Percentiles rank a stretch among this genome's conserved stretches.
These are phyloP conservation scores for Coffea eugenioides DNA, from an alignment of 257 asterid genomes.

Conservation along the genomic window DNA sequence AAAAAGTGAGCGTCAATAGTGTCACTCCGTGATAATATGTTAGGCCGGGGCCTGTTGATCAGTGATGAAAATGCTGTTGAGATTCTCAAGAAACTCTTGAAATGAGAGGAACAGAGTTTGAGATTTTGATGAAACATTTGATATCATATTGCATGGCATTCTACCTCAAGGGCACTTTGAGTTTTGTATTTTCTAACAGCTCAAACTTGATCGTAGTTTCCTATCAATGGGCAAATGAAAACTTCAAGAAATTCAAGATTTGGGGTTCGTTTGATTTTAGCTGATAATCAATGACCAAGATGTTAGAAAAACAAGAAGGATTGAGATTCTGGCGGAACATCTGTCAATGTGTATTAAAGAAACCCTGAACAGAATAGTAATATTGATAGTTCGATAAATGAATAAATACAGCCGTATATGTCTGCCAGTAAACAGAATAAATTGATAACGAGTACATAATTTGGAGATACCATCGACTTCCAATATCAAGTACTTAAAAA, in stretches of 20 bases:
- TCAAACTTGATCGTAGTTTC: not conserved
- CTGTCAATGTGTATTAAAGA: not conserved
- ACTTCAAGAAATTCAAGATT: not conserved
- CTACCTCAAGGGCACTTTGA: not conserved
- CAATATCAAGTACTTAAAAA: not conserved
- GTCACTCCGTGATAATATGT: not conserved
- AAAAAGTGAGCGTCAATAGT: no score
- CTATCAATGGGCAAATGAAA: not conserved
- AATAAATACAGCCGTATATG: not conserved
- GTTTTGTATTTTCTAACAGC: not conserved
- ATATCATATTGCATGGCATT: not conserved
- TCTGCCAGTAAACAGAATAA: conserved; percentile 4
- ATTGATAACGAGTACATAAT: conserved; percentile 4
- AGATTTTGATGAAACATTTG: no score
- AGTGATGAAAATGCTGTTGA: not conserved
- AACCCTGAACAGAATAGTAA: not conserved
- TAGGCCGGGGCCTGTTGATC: not conserved
- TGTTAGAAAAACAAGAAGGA: not conserved
- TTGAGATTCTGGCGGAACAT: not conserved
- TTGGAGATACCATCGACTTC: conserved; percentile 4
- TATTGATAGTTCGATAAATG: not conserved
- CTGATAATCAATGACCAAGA: conserved; percentile 5
- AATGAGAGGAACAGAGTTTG: no score
- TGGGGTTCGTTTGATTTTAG: not conserved
- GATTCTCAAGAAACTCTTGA: no score